Evolutionary conservation across 2,329 filamentous ascomycete species (phyloP), one percentile per base, ranked within the genome.

Genomic region (Neopestalotiopsis sp.): DNA sequence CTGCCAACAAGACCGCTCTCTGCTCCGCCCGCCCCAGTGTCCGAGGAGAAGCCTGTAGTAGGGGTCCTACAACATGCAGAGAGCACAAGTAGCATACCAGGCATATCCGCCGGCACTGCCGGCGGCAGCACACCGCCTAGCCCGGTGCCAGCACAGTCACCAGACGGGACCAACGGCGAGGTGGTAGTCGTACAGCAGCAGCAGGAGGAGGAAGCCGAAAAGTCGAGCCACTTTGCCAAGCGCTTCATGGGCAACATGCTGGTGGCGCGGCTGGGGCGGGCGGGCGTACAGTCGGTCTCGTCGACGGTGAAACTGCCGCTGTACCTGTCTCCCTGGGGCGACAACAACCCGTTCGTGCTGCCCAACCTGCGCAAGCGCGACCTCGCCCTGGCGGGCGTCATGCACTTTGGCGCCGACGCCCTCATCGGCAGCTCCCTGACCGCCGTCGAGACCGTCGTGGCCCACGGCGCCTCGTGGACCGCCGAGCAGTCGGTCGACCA

Each of bases 201-300:
- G 24, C 24, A 28, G 24, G 14, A 28, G 42, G 56, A 68, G 14
- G 70, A 73, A 32, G 40, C n/a, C 40, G 71, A 73, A 49, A 71
- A 70, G 59, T 64, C 65, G 14, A 72, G 69, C 63, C 68, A 67
- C 65, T 63, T 61, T 28, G 67, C 68, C n/a, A 61, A 62, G 14
- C 70, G 71, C n/a, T 73, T 73, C 63, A 68, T 72, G 28, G 71
- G 71, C 38, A 73, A 73, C 56, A 73, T 73, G 71, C 70, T 73
- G 32, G 64, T 73, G 49, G 59, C 68, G 10, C 67, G 71, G 14
- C 69, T 73, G 28, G 70, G 71, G 49, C 70, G 71, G 2, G 71
- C 71, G 7, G 68, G 66, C 53, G 70, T 67, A 68, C 71, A 73
- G 56, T 72, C 70, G 2, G 65, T 73, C 4, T 68, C 69, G 32